Percentiles rank a stretch among this genome's conserved stretches.
These are phyloP conservation scores for Iodosphaeria phyllophila DNA, from an alignment of 2,329 filamentous ascomycete genomes.

Conservation along the genomic window DNA sequence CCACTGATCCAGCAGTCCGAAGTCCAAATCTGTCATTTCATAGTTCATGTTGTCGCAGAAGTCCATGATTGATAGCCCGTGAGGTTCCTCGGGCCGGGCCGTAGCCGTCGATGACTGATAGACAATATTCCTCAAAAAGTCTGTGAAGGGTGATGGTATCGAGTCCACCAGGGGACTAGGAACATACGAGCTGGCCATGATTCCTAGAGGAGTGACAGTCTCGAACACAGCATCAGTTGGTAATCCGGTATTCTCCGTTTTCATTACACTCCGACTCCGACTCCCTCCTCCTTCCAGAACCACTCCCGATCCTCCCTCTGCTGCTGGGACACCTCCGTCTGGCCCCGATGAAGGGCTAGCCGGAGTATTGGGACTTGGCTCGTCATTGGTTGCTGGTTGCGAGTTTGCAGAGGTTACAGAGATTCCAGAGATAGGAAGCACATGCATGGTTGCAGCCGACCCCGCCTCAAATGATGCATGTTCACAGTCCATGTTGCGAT, in stretches of 20 bases:
- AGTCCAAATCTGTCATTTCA: slow-evolving; percentile 32
- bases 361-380: slow-evolving; percentile 3
- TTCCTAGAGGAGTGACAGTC: no score
- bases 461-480: slow-evolving; percentile 17
- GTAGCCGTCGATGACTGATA: slow-evolving; percentile 24
- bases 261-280: no score
- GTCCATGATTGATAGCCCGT: slow-evolving; percentile 25
- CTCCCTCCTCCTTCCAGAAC: no score
- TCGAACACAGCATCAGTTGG: no score
- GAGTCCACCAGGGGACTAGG: no score
- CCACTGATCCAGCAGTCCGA: slow-evolving; percentile 29
- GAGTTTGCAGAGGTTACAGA: no score
- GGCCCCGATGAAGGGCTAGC: no score
- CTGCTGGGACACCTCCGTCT: no score
- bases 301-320: no score
- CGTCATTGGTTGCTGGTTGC: no score
- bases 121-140: slow-evolving; percentile 30
- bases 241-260: slow-evolving; percentile 15
- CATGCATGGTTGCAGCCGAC: slow-evolving; percentile 22
- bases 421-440: slow-evolving; percentile 22
- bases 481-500: slow-evolving; percentile 26
- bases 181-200: slow-evolving; percentile 16
- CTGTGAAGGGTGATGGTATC: slow-evolving; percentile 30
- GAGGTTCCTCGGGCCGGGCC: slow-evolving; percentile 17
- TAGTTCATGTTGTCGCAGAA: slow-evolving; percentile 30